phyloP scores from a whole-genome alignment of 306 rosid genomes.

The Morella rubra region DNA sequence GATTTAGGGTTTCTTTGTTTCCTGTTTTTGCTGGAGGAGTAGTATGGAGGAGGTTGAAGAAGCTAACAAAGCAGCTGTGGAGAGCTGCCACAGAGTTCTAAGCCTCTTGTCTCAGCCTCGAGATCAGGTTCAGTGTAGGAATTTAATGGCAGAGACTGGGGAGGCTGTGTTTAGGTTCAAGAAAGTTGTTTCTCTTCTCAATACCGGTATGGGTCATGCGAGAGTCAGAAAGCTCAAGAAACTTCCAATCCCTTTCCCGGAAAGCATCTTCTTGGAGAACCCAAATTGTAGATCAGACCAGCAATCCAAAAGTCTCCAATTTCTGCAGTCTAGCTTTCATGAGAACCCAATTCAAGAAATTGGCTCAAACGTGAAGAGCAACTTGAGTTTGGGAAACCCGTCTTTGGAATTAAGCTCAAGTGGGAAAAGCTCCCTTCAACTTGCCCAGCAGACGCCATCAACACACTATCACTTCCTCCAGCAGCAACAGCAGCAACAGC shows the following conservation, averaged over 20 bases:
- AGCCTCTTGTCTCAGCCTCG: conserved; percentile 61
- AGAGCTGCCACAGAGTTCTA: conserved; percentile 76
- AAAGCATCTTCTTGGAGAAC: conserved; percentile 62
- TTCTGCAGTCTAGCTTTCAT: conserved; percentile 46
- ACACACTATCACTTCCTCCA: conserved; percentile 62
- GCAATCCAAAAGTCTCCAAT: conserved; percentile 41
- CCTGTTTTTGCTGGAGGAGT: conserved; percentile 21
- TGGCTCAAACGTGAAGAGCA: conserved; percentile 41
- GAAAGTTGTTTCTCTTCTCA: conserved; percentile 83
- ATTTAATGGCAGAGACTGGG: conserved; percentile 68
- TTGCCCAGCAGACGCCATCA: conserved; percentile 50
- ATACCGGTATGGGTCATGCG: conserved; percentile 75
- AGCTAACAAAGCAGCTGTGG: conserved; percentile 80
- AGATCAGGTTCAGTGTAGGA: conserved; percentile 62
- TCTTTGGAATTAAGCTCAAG: conserved; percentile 65
- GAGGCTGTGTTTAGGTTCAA: conserved; percentile 84
- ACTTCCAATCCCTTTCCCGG: conserved; percentile 54
- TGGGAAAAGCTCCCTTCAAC: conserved; percentile 70
- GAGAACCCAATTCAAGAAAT: conserved; percentile 60
- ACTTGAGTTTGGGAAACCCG: conserved; percentile 56
- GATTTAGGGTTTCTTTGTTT: conserved; percentile 27
- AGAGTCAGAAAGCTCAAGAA: conserved; percentile 68
- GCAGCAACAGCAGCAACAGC: conserved; percentile 71
- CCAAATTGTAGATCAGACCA: conserved; percentile 49
- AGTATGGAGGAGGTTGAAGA: conserved; percentile 80